These are phyloP conservation scores for Pyrenophora graminea DNA, from an alignment of 2,329 filamentous ascomycete species.

Conservation along the genomic window DNA sequence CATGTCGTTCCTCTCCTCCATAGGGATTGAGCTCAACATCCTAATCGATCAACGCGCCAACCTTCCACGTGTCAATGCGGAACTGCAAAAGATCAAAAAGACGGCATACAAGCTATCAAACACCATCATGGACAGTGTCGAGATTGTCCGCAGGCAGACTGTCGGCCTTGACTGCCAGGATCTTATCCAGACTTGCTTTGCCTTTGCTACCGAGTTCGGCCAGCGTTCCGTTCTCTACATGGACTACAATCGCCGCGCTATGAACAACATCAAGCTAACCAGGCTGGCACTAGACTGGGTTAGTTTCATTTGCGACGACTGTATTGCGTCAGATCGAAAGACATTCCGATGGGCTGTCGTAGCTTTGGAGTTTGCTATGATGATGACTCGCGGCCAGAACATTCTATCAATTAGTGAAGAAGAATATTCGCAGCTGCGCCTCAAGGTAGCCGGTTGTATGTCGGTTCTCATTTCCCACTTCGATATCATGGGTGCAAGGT, in stretches of 20 bases:
- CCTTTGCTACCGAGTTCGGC: conserved; percentile 98
- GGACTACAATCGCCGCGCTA: conserved; percentile 90
- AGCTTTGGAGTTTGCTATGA: conserved; percentile 94
- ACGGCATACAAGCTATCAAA: conserved; percentile 96
- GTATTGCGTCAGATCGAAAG: conserved; percentile 87
- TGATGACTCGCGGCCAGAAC: conserved; percentile 91
- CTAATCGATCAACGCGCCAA: conserved; percentile 92
- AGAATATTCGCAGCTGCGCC: conserved; percentile 80
- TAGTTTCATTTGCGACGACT: conserved; percentile 96
- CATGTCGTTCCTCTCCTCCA: conserved; percentile 73
- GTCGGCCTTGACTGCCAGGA: conserved; percentile 86
- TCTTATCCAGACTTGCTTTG: conserved; percentile 95
- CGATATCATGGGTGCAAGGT: conserved; percentile 97
- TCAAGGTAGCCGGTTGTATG: conserved; percentile 97
- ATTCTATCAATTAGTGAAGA: conserved; percentile 88
- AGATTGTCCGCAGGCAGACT: conserved; percentile 86
- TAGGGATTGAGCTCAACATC: conserved; percentile 83
- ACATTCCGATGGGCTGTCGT: conserved; percentile 97
- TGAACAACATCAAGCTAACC: conserved; percentile 96
- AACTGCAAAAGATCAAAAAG: conserved; percentile 91
- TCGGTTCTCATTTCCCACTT: conserved; percentile 96
- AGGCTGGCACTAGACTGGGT: conserved; percentile 96
- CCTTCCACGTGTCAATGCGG: conserved; percentile 85
- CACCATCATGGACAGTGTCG: conserved; percentile 98
- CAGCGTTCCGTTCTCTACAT: conserved; percentile 93